Base-by-base conservation (phyloP, 495 filamentous ascomycete genomes). In the Penicillium flavigenum region DNA sequence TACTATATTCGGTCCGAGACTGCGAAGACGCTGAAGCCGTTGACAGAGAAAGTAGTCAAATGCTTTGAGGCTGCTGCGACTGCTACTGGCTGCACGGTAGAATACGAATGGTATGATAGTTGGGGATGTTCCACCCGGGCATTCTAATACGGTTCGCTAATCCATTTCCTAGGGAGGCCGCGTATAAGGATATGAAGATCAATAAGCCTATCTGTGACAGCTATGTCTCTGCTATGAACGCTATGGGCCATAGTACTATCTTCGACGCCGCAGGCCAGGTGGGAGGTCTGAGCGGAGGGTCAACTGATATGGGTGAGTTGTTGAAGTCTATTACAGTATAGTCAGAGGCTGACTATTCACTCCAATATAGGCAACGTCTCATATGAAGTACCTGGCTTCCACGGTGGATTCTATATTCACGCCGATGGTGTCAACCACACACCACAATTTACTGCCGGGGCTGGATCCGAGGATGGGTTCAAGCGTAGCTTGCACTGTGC, bases 21-120 rank as follows among this genome's bases (percentile, higher is more conserved):
- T 9, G 61, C 72, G 7, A 61, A 69, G 27, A 68, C 72, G 2
- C 66, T 82, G 20, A 71, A 75, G 46, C 63, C 71, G 3, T 60
- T 85, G 57, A 79, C 80, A n/a, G 61, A 75, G 42, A 68, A 76
- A 17, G 78, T 84, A 14, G 44, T 77, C 14, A 79, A 76, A 46
- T 83, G 81, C 42, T 83, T 86, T 50, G 80, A 83, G 59, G 82
- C 77, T 1, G 81, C 81, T 0, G 82, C 81, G 3, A 59, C 67
- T 11, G 83, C 82, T 1, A 85, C 82, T 1, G 83, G 82, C 6
- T 85, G 82, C 58, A 71, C 67, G 22, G 63, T 83, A 19, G 69
- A 78, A 4, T 71, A 73, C 54, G 71, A 79, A 55, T 74, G 73
- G 68, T 70, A 59, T 24, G 62, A 52, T 4, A 10, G 3, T 11